phyloP scores from a whole-genome alignment of 352 stramenopile genomes.

The Phytophthora sp. region DNA sequence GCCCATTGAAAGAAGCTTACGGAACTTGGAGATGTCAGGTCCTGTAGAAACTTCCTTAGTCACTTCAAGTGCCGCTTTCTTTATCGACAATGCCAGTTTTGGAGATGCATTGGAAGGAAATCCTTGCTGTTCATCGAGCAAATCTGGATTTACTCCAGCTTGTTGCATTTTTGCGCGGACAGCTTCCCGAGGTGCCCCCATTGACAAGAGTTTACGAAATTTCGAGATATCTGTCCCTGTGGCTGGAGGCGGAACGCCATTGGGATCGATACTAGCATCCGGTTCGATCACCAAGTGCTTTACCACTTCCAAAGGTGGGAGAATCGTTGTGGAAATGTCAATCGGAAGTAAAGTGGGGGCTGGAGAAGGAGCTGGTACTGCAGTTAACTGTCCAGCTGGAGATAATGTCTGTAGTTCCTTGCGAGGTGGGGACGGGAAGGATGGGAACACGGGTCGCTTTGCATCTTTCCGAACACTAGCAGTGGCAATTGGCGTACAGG shows the following conservation, averaged over 20 bases:
- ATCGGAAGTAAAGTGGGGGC: slow-evolving; percentile 34
- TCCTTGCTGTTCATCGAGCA: slow-evolving; percentile 60
- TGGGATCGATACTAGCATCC: neutral
- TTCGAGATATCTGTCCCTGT: slow-evolving; percentile 56
- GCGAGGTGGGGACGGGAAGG: slow-evolving; percentile 33
- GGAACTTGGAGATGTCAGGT: slow-evolving; percentile 68
- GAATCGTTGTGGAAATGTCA: slow-evolving; percentile 12
- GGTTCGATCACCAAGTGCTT: slow-evolving; percentile 25
- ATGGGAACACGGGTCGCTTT: slow-evolving; percentile 66
- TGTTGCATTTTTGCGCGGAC: slow-evolving; percentile 81
- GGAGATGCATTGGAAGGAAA: slow-evolving; percentile 38
- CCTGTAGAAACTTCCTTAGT: neutral
- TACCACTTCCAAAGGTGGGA: slow-evolving; percentile 13
- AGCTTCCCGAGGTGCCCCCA: slow-evolving; percentile 85
- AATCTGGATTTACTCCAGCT: slow-evolving; percentile 66
- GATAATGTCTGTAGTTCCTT: slow-evolving; percentile 8
- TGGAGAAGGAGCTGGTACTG: neutral
- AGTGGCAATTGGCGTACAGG: slow-evolving; percentile 70
- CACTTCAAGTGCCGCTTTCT: neutral
- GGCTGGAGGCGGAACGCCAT: slow-evolving; percentile 7
- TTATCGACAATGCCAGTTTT: slow-evolving; percentile 1
- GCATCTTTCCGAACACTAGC: slow-evolving; percentile 75
- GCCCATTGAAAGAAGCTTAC: slow-evolving; percentile 71
- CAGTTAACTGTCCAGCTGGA: neutral
- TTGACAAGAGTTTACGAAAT: slow-evolving; percentile 94